Base-by-base conservation (phyloP, 2,329 filamentous ascomycete genomes). In the Pezicula carpinea region DNA sequence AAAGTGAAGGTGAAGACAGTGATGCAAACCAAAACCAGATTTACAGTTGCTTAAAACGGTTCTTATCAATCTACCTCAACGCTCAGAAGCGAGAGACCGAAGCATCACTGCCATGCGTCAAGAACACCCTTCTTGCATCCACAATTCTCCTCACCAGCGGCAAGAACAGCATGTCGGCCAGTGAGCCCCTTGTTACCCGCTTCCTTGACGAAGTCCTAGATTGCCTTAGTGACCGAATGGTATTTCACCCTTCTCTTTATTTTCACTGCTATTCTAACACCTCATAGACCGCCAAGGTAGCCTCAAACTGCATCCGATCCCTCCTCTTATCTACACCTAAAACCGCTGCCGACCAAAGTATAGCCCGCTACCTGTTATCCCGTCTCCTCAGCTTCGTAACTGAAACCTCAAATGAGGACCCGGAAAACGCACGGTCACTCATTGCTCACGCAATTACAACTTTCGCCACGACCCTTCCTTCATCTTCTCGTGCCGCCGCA, bases 121-220 rank as follows among this genome's bases (percentile, higher is more conserved):
- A 95, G 72, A 99, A 97, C 61, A 87, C 86, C 4, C 79, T 99
- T 5, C 75, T 99, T 40, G 89, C 90, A 1, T 85, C 86, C 39
- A 96, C 93, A 0, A 87, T 99, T 50, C 77, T 99, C 7, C 83
- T 99, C 50, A 96, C 89, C 7, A 85, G 85, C 34, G 87, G 88
- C 6, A 77, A 82, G 50, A 87, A 87, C 54, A 76, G 83, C 36
- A 77, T 97, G 46, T 79, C 83, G 1, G 79, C 87, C 1, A 80
- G 79, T 35, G 91, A 97, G 57, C 80, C 85, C 7, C 75, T 95
- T 1, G 78, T 96, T 39, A 71, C 76, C 19, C 80, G 81, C 46
- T 91, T 91, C 58, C 73, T 96, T 3, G 79, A 87, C 54, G 89
- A 95, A 69, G 69, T 96, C 18, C 70, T 92, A 32, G 92, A 96